Conservation (phyloP, 2,329 filamentous ascomycete genomes). For the Reticulascus tulasneorum region DNA sequence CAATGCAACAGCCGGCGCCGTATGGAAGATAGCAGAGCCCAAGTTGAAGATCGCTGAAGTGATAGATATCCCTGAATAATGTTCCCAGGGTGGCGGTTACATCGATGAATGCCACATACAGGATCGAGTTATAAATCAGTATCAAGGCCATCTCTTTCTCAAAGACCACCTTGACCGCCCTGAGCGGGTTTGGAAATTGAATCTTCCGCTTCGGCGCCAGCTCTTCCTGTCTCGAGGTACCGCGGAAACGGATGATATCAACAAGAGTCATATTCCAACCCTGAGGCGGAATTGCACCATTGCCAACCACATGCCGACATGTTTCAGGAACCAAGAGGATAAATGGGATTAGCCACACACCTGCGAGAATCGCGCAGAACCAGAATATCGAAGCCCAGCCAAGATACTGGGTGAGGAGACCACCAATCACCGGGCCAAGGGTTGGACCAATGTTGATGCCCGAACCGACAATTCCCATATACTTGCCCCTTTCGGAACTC, state of each 20-base stretch:
- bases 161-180: conserved; percentile 48
- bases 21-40: conserved; percentile 54
- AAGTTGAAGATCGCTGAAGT: conserved; percentile 45
- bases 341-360: conserved; percentile 49
- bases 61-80: conserved; percentile 47
- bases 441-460: conserved; percentile 54
- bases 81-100: conserved; percentile 50
- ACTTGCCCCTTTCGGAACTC: conserved; percentile 65
- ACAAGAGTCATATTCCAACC: conserved; percentile 55
- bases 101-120: conserved; percentile 55
- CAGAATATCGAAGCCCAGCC: conserved; percentile 69
- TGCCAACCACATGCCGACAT: conserved; percentile 55
- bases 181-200: conserved; percentile 53
- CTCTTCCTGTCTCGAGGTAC: conserved; percentile 20
- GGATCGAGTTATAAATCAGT: conserved; percentile 46
- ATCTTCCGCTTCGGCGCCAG: conserved; percentile 37
- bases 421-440: conserved; percentile 59
- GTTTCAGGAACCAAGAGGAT: conserved; percentile 56
- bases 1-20: conserved; percentile 44
- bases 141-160: conserved; percentile 56
- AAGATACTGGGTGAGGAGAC: conserved; percentile 57
- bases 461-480: conserved; percentile 63
- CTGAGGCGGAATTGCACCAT: conserved; percentile 57
- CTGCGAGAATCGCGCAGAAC: conserved; percentile 58
- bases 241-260: conserved; percentile 39